Conservation (phyloP, 1,284 basidiomycete species). For the Chiua sp. region DNA sequence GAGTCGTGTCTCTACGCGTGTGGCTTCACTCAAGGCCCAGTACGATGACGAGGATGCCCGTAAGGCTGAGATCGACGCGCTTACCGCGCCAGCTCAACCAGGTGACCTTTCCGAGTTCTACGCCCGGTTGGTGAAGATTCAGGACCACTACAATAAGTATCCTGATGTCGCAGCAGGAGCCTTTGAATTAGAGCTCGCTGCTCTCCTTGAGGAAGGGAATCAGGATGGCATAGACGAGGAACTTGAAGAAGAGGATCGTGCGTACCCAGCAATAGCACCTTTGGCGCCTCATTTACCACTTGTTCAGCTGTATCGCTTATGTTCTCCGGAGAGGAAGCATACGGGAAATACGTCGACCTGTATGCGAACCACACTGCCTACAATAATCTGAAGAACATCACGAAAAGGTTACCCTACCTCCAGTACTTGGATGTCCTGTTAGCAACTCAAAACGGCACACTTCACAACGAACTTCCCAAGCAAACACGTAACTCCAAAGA, state of each 20-base stretch:
- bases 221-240: conserved; percentile 76
- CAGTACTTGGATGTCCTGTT: conserved; percentile 90
- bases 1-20: conserved; percentile 79
- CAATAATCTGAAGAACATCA: conserved; percentile 87
- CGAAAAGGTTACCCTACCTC: conserved; percentile 84
- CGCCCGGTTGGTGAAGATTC: conserved; percentile 89
- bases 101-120: conserved; percentile 95
- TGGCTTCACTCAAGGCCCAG: conserved; percentile 64
- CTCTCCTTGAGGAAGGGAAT: conserved; percentile 75
- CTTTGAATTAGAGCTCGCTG: conserved; percentile 82
- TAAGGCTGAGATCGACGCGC: conserved; percentile 63
- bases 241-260: conserved; percentile 80
- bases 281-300: conserved; percentile 17
- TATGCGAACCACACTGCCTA: conserved; percentile 90
- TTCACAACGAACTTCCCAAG: conserved; percentile 76
- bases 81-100: conserved; percentile 61
- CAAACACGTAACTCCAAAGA: conserved; percentile 78
- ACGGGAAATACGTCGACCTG: conserved; percentile 94
- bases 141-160: conserved; percentile 96
- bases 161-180: conserved; percentile 84
- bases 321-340: conserved; percentile 96
- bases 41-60: conserved; percentile 79
- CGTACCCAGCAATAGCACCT: conserved; percentile 37
- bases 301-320: conserved; percentile 80
- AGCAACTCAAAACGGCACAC: conserved; percentile 54